Conservation (phyloP, 2,329 filamentous ascomycete species). For the Neophaeococcomyces mojaviensis region DNA sequence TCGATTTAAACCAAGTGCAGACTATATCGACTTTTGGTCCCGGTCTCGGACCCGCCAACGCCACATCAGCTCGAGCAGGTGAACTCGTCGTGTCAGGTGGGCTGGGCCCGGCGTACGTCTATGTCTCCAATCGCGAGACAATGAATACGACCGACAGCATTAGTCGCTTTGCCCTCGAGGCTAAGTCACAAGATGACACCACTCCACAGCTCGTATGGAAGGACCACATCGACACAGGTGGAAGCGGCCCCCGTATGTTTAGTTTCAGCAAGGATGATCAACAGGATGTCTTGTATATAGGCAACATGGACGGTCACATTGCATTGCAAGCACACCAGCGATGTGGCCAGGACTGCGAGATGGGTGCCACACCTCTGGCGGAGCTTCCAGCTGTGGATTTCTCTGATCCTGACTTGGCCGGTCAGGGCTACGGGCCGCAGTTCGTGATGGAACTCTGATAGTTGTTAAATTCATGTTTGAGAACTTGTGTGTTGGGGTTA, state of each 20-base stretch:
- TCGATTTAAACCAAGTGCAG: slow-evolving; percentile 9
- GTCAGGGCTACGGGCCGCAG: not conserved
- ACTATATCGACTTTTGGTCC: slow-evolving; percentile 33
- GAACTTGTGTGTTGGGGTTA: no score
- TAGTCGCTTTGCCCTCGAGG: slow-evolving; percentile 1
- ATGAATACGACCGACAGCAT: slow-evolving; percentile 4
- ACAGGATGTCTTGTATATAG: not conserved
- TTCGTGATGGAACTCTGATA: slow-evolving; percentile 6
- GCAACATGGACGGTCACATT: slow-evolving; percentile 1
- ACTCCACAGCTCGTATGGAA: slow-evolving; percentile 2
- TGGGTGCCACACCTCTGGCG: not conserved
- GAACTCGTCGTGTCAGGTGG: slow-evolving; percentile 34
- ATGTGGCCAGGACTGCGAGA: not conserved
- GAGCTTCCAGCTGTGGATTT: not conserved
- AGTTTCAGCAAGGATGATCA: slow-evolving; percentile 4
- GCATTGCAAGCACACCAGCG: not conserved
- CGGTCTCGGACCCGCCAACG: slow-evolving; percentile 39
- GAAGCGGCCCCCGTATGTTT: not conserved
- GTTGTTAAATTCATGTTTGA: no score
- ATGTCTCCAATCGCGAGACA: slow-evolving; percentile 55
- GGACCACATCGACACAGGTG: not conserved
- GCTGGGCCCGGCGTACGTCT: slow-evolving; percentile 53
- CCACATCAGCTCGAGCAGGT: slow-evolving; percentile 40
- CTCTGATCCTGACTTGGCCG: not conserved
- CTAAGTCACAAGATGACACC: not conserved